These are phyloP conservation scores for Leccinum subgranulosum DNA, from an alignment of 768 basidiomycete genomes.

Conservation along the genomic window DNA sequence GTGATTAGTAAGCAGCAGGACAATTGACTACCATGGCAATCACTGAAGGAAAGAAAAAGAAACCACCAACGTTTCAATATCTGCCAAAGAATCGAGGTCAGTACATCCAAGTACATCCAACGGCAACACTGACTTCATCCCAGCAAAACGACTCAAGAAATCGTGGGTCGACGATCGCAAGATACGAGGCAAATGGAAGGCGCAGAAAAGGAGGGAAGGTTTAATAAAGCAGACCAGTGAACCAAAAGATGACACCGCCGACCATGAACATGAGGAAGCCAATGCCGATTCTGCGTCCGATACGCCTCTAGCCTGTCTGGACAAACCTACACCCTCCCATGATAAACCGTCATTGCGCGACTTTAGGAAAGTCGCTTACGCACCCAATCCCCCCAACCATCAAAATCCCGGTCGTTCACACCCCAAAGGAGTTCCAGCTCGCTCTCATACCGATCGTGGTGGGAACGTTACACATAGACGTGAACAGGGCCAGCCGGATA, in stretches of 20 bases:
- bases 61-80: conserved; percentile 70
- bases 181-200: conserved; percentile 75
- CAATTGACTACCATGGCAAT: background rate
- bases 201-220: conserved; percentile 57
- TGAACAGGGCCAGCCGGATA: conserved; percentile 55
- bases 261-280: background rate
- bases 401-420: conserved; percentile 47
- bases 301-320: background rate
- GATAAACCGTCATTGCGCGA: conserved; percentile 48
- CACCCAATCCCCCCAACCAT: conserved; percentile 52
- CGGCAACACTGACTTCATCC: conserved; percentile 4
- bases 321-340: conserved; percentile 5
- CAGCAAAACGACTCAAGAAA: conserved; percentile 80
- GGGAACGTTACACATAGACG: conserved; percentile 29
- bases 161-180: conserved; percentile 77
- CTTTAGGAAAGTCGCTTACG: conserved; percentile 61
- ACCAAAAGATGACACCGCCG: background rate
- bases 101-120: conserved; percentile 5
- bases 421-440: conserved; percentile 21
- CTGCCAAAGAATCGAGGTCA: conserved; percentile 61
- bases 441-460: conserved; percentile 18
- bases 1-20: conserved; percentile 25
- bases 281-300: background rate
- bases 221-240: conserved; percentile 16
- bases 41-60: conserved; percentile 35